Evolutionary conservation across 192 early-diverging fungal species (phyloP).

Genomic region (Allomyces arbusculus): DNA sequence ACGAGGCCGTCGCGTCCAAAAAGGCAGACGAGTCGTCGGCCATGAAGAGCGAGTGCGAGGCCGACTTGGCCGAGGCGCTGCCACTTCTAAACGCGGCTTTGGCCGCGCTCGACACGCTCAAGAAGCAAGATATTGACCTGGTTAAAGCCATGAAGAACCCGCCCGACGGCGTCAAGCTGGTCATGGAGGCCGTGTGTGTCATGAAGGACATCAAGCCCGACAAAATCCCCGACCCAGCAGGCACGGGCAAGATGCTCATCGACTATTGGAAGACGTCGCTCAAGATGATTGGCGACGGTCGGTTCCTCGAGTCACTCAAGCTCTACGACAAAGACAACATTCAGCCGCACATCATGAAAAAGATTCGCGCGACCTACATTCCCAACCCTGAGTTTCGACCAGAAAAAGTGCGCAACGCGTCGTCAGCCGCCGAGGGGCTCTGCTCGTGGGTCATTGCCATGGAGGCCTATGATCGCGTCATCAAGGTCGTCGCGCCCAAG

Average conservation of each 20-base stretch:
- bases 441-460: slow-evolving; percentile 96
- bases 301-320: slow-evolving; percentile 92
- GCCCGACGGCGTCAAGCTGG: slow-evolving; percentile 82
- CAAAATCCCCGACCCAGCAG: background rate
- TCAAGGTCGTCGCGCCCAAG: slow-evolving; percentile 86
- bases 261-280: slow-evolving; percentile 86
- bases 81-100: slow-evolving; percentile 91
- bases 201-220: slow-evolving; percentile 55
- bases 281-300: slow-evolving; percentile 70
- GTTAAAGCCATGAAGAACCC: slow-evolving; percentile 93
- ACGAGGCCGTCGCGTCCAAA: slow-evolving; percentile 49
- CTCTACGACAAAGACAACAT: slow-evolving; percentile 80
- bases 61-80: slow-evolving; percentile 80
- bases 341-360: slow-evolving; percentile 50
- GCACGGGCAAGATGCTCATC: slow-evolving; percentile 14
- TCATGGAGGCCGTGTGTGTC: slow-evolving; percentile 92
- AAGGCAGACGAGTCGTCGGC: slow-evolving; percentile 56
- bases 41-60: slow-evolving; percentile 54
- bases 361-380: slow-evolving; percentile 60
- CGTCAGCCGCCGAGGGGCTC: slow-evolving; percentile 92
- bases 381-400: slow-evolving; percentile 74
- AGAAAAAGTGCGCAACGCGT: slow-evolving; percentile 83
- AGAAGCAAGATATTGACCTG: slow-evolving; percentile 88
- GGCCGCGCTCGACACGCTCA: slow-evolving; percentile 79
- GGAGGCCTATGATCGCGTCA: slow-evolving; percentile 72